Base-by-base conservation (phyloP, 225 moss, liverwort and hornwort species). In the Sphagnum tenellum region DNA sequence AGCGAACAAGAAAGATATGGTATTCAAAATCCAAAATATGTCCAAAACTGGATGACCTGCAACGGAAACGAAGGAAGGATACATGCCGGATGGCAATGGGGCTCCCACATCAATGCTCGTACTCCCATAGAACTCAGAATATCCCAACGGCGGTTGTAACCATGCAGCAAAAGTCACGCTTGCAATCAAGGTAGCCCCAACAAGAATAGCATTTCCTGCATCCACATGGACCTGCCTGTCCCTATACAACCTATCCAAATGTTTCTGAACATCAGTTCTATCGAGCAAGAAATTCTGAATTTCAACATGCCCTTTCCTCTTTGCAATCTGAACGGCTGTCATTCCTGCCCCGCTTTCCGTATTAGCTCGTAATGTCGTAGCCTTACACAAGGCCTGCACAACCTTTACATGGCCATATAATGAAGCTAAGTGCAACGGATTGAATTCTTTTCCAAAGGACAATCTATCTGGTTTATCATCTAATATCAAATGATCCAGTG, bases 151-250 rank as follows among this genome's bases (percentile, higher is more conserved):
- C 10, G 76, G 80, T 54, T 78, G 78, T 66, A 89, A 63, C 85
- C 80, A 89, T 64, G 82, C 75, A 29, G 57, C 67, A 3, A 67
- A 83, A 2, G 76, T 80, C 44, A 87, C 78, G 5, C 63, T 78
- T 2, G 76, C 80, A 64, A 85, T 85, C 1, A 82, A 73, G 1
- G 72, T 63, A 14, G 80, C 85, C 9, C 82, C 82, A 5, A 87
- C 82, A 6, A 82, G 70, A 53, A 82, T 82, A 52, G 80, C 78
- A 64, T 82, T 85, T 1, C 78, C 74, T 7, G 74, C 80, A 50
- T 82, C 85, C 0, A 88, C 82, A 57, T 75, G 80, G 0, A 85
- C 85, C 50, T 88, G 74, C 14, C 80, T 66, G 65, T 88, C 88
- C 60, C 72, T 29, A 47, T 88, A 88, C 61, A 85, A 49, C 46